Percentiles rank a stretch among this genome's conserved stretches.
Conservation (phyloP, 352 stramenopile species). For the Lagenidium sp. region DNA sequence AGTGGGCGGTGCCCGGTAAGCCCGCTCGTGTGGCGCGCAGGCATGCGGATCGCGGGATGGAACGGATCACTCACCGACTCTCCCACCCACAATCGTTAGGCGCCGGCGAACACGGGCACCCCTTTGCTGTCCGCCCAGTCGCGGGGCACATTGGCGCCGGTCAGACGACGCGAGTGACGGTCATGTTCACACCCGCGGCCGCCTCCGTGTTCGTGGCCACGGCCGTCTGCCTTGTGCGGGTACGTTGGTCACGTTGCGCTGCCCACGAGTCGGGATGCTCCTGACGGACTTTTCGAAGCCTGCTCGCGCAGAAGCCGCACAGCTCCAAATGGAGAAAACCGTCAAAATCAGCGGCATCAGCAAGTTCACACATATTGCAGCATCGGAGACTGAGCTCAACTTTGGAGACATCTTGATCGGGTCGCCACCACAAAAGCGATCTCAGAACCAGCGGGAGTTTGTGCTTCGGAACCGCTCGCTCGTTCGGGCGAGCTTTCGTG, state of each 20-base stretch:
- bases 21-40: no score
- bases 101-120: conserved; percentile 44
- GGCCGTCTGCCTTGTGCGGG: conserved; percentile 44
- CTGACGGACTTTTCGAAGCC: conserved; percentile 14
- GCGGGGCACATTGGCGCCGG: conserved; percentile 58
- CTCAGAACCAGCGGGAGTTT: conserved; percentile 70
- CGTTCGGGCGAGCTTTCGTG: conserved; percentile 76
- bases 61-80: no score
- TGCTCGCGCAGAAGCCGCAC: no score
- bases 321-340: conserved; percentile 20
- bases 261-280: background rate
- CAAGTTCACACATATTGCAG: conserved; percentile 85
- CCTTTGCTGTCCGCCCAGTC: conserved; percentile 75
- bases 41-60: no score
- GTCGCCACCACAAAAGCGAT: conserved; percentile 23
- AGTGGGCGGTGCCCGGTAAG: conserved; percentile 68
- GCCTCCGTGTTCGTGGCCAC: conserved; percentile 86
- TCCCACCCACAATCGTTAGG: no score
- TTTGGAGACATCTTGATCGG: conserved; percentile 82
- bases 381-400: conserved; percentile 69
- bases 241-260: conserved; percentile 23
- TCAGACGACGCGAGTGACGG: conserved; percentile 50
- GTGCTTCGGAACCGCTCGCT: conserved; percentile 87
- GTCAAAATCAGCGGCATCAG: conserved; percentile 87
- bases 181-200: conserved; percentile 53